phyloP scores from a whole-genome alignment of 768 basidiomycete genomes.

The Boletus subcaerulescens region DNA sequence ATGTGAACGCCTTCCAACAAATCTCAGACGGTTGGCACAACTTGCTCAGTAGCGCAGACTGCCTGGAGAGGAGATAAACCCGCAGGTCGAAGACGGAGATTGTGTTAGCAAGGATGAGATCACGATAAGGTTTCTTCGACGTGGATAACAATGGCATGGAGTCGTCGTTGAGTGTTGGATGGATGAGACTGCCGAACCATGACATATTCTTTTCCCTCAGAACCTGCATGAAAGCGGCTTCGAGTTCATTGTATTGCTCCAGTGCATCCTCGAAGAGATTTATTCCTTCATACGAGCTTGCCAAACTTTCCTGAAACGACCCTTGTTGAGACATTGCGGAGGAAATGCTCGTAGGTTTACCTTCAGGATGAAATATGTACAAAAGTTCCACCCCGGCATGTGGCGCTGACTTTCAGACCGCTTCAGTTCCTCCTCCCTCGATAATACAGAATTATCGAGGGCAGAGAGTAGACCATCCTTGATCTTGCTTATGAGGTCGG shows the following conservation, averaged over 20 bases:
- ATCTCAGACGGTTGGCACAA: slow-evolving; percentile 69
- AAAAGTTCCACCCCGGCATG: slow-evolving; percentile 99
- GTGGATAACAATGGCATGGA: slow-evolving; percentile 75
- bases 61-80: slow-evolving; percentile 83
- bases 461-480: slow-evolving; percentile 87
- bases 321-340: background rate
- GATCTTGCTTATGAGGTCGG: slow-evolving; percentile 80
- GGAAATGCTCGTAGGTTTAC: slow-evolving; percentile 39
- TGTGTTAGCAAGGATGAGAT: slow-evolving; percentile 83
- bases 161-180: slow-evolving; percentile 68
- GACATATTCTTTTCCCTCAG: slow-evolving; percentile 79
- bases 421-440: slow-evolving; percentile 87
- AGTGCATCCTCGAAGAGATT: slow-evolving; percentile 87
- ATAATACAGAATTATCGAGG: slow-evolving; percentile 74
- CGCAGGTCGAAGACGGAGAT: slow-evolving; percentile 95
- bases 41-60: slow-evolving; percentile 72
- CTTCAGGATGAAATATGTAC: slow-evolving; percentile 95
- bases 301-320: slow-evolving; percentile 79
- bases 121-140: slow-evolving; percentile 80
- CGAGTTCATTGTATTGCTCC: slow-evolving; percentile 87
- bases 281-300: slow-evolving; percentile 88
- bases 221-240: slow-evolving; percentile 73
- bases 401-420: slow-evolving; percentile 85
- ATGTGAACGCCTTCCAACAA: slow-evolving; percentile 64
- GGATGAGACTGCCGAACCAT: slow-evolving; percentile 89